These are phyloP conservation scores for Hansenula anomala DNA, from an alignment of 1,139 yeast genomes.

Conservation along the genomic window DNA sequence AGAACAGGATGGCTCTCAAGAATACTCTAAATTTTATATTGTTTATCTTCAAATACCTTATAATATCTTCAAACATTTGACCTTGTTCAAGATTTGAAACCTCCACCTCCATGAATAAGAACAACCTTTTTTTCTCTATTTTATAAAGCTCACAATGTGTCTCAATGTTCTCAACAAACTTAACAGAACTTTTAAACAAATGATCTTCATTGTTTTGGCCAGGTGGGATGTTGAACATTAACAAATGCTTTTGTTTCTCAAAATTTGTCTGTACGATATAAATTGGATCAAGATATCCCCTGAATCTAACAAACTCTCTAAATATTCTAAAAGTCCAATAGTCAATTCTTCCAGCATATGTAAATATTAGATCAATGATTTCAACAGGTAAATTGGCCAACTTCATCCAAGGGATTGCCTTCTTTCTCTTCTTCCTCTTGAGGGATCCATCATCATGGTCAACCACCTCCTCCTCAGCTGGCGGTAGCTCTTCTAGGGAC, in stretches of 20 bases:
- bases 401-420: not conserved
- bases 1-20: too few relatives aligned
- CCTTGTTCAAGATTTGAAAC: not conserved
- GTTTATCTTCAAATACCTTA: too few relatives aligned
- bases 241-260: too few relatives aligned
- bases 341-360: not conserved
- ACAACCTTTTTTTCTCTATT: not conserved
- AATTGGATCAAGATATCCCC: not conserved
- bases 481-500: too few relatives aligned
- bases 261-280: not conserved
- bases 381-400: not conserved
- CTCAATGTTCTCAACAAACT: not conserved
- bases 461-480: too few relatives aligned
- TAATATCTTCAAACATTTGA: too few relatives aligned
- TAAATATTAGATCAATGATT: not conserved
- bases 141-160: not conserved
- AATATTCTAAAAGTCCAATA: not conserved
- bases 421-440: not conserved
- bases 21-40: too few relatives aligned
- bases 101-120: not conserved
- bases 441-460: too few relatives aligned
- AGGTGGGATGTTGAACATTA: not conserved
- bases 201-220: not conserved
- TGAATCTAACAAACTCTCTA: not conserved
- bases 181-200: not conserved